phyloP scores from a whole-genome alignment of 192 early-diverging fungal genomes.

The Podila clonocystis region DNA sequence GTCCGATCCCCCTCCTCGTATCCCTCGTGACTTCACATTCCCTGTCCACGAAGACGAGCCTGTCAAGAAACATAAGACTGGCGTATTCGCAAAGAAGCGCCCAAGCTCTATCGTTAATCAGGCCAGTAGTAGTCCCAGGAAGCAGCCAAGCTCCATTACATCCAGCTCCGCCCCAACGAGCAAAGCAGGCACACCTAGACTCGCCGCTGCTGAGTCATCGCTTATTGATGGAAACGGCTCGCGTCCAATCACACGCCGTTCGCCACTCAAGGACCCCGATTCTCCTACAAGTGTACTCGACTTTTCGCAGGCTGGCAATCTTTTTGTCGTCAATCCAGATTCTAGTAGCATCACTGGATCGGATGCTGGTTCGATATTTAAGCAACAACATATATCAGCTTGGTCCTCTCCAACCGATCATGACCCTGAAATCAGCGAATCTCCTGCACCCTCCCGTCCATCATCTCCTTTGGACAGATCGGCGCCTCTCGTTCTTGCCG shows the following conservation, averaged over 20 bases:
- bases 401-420: neutral
- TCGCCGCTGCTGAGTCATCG: neutral
- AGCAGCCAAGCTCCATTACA: neutral
- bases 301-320: conserved; percentile 43
- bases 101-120: neutral
- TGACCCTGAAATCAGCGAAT: neutral
- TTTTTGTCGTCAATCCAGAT: conserved; percentile 52
- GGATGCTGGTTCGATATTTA: neutral
- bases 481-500: conserved; percentile 8
- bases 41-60: conserved; percentile 38
- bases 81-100: conserved; percentile 40
- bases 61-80: conserved; percentile 43
- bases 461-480: conserved; percentile 17
- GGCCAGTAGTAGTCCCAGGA: conserved; percentile 2
- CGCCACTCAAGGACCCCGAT: conserved; percentile 34
- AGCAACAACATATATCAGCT: neutral
- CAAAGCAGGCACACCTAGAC: neutral
- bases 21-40: conserved; percentile 39
- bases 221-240: neutral
- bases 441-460: neutral
- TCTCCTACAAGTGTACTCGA: conserved; percentile 42
- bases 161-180: conserved; percentile 3
- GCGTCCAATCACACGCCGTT: conserved; percentile 13
- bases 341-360: conserved; percentile 1
- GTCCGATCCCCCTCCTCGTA: conserved; percentile 47